phyloP scores from a whole-genome alignment of 108 stramenopile genomes.

The Pelagomonas calceolata region DNA sequence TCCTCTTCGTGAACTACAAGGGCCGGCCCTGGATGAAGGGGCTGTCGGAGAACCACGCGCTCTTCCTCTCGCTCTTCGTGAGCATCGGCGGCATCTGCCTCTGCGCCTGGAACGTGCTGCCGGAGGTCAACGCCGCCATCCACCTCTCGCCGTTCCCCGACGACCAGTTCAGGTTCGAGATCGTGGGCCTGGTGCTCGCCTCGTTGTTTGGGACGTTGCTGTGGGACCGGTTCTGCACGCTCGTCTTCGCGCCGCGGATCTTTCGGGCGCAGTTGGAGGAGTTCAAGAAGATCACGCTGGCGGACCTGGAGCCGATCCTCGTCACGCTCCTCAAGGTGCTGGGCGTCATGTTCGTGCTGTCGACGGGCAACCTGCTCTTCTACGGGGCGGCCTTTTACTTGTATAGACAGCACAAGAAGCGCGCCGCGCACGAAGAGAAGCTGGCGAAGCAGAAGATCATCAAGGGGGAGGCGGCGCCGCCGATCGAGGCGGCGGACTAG shows the following conservation, averaged over 20 bases:
- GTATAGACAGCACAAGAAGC: slow-evolving; percentile 2
- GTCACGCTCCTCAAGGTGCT: slow-evolving; percentile 10
- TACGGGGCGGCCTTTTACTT: neutral
- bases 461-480: no score
- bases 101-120: slow-evolving; percentile 74
- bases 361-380: slow-evolving; percentile 12
- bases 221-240: slow-evolving; percentile 81
- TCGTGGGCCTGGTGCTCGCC: slow-evolving; percentile 60
- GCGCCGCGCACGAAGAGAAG: neutral
- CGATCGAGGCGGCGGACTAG: no score
- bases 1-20: slow-evolving; percentile 95
- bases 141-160: slow-evolving; percentile 93
- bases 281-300: slow-evolving; percentile 2
- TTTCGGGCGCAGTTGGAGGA: slow-evolving; percentile 14
- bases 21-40: slow-evolving; percentile 97
- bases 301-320: slow-evolving; percentile 19
- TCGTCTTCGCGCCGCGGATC: slow-evolving; percentile 76
- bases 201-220: slow-evolving; percentile 68
- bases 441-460: neutral
- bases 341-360: slow-evolving; percentile 8
- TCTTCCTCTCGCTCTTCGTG: slow-evolving; percentile 72
- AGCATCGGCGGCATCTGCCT: slow-evolving; percentile 51
- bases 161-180: slow-evolving; percentile 70
- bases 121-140: slow-evolving; percentile 86
- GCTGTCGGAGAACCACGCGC: slow-evolving; percentile 81